Base-by-base conservation (phyloP, 805 yeast species). In the Teunomyces lycoperdinae region DNA sequence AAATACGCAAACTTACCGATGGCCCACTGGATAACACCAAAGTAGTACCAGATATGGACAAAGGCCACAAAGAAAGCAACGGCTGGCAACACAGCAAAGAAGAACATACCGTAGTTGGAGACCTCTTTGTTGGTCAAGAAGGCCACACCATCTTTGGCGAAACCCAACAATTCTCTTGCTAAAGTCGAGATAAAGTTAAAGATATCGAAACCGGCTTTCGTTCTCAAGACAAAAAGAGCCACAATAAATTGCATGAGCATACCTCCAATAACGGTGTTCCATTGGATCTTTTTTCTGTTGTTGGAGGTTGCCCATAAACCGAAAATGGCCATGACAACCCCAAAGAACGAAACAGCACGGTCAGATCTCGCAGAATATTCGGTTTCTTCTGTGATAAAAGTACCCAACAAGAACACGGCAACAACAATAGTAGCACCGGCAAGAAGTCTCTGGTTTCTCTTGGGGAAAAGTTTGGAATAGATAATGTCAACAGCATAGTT, bases 11-110 rank as follows among this genome's bases (percentile, higher is more conserved):
- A 78, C 61, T 82, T 82, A 38, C 73, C 72, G 47, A 82, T 74
- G 39, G 66, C 67, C 85, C 86, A 82, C 59, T 82, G 87, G 46
- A 82, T 68, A 30, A 76, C 66, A 9, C 85, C 85, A 61, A 70
- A 77, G 65, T 81, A 80, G 65, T 74, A 79, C 74, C 79, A 77
- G 44, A 81, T 74, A 57, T 81, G 85, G 40, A 81, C 76, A 50
- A 80, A 75, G 11, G 86, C 83, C 44, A 81, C 82, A 67, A 82
- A 82, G 73, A 82, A 82, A 13, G 80, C 68, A 45, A 81, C 82
- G 3, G 84, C 77, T n/a, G 86, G 85, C 49, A 82, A 67, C 27
- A 81, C 84, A 4, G 81, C 63, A 60, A 82, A 76, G 64, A 80
- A 73, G 63, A 81, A 82, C 71, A 69, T 73, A 6, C 76, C 68